Conservation (phyloP, 441 rosid species). For the Populus hybrid region DNA sequence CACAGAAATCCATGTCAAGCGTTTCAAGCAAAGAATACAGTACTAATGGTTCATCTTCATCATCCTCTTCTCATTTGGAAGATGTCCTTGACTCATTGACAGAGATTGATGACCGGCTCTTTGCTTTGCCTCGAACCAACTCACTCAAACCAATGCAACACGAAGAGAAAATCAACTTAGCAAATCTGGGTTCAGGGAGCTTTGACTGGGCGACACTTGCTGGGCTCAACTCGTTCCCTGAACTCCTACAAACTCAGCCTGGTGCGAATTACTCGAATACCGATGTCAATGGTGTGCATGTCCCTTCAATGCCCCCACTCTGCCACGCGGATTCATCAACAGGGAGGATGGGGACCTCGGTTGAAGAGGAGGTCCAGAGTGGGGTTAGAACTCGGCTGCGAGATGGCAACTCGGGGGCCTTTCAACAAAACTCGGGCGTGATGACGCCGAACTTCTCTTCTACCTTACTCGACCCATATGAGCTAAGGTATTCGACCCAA, state of each 20-base stretch:
- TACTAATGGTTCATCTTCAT: slow-evolving; percentile 55
- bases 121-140: slow-evolving; percentile 47
- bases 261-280: slow-evolving; percentile 23
- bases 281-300: slow-evolving; percentile 25
- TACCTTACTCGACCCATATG: slow-evolving; percentile 49
- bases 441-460: slow-evolving; percentile 32
- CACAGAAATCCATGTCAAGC: slow-evolving; percentile 34
- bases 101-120: slow-evolving; percentile 49
- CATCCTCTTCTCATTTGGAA: slow-evolving; percentile 81
- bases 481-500: slow-evolving; percentile 54
- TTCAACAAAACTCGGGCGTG: slow-evolving; percentile 34
- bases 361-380: slow-evolving; percentile 75
- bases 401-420: slow-evolving; percentile 22
- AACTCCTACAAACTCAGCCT: slow-evolving; percentile 40
- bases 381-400: slow-evolving; percentile 41
- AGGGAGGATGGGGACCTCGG: slow-evolving; percentile 21
- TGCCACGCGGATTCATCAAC: slow-evolving; percentile 21
- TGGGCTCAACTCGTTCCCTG: slow-evolving; percentile 46
- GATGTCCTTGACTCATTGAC: slow-evolving; percentile 77
- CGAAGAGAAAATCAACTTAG: slow-evolving; percentile 40
- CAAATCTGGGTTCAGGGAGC: slow-evolving; percentile 41
- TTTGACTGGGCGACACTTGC: slow-evolving; percentile 84
- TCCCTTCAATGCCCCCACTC: slow-evolving; percentile 35
- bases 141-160: slow-evolving; percentile 44
- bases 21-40: slow-evolving; percentile 57